Evolutionary conservation across 306 rosid species (phyloP).

Genomic region (Dicorynia guianensis): DNA sequence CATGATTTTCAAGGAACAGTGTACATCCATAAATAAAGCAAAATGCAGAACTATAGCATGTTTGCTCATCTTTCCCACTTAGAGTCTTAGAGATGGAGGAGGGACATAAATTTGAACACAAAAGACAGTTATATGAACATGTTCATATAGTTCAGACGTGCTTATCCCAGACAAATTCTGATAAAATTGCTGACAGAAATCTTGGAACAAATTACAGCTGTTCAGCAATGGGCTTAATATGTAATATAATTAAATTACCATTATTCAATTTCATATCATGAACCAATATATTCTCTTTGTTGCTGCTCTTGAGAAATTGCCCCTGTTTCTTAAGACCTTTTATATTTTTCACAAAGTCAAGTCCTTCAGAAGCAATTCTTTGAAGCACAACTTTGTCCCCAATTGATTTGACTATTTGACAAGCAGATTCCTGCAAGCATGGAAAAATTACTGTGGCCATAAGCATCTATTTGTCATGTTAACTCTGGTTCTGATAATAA

Average conservation of each 20-base stretch:
- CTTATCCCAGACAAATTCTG: background rate
- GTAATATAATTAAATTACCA: conserved; percentile 32
- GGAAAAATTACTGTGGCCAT: conserved; percentile 31
- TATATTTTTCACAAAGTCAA: conserved; percentile 61
- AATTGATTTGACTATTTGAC: conserved; percentile 70
- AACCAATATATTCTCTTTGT: conserved; percentile 41
- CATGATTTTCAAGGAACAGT: background rate
- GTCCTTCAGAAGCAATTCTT: conserved; percentile 78
- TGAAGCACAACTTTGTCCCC: conserved; percentile 73
- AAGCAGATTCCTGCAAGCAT: conserved; percentile 70
- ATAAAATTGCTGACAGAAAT: background rate
- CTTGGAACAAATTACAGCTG: conserved; percentile 10
- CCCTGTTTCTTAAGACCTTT: conserved; percentile 50
- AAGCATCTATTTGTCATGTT: conserved; percentile 32
- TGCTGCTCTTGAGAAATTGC: conserved; percentile 35
- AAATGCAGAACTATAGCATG: background rate
- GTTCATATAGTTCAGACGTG: background rate
- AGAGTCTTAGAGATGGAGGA: background rate
- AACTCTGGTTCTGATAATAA: conserved; percentile 6
- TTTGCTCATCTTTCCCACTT: background rate
- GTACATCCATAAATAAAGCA: background rate
- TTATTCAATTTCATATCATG: conserved; percentile 30
- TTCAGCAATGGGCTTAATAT: conserved; percentile 16
- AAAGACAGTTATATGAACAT: background rate
- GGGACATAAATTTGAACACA: conserved; percentile 6